Conservation (phyloP, 345 rosid species). For the Dovyalis caffra region DNA sequence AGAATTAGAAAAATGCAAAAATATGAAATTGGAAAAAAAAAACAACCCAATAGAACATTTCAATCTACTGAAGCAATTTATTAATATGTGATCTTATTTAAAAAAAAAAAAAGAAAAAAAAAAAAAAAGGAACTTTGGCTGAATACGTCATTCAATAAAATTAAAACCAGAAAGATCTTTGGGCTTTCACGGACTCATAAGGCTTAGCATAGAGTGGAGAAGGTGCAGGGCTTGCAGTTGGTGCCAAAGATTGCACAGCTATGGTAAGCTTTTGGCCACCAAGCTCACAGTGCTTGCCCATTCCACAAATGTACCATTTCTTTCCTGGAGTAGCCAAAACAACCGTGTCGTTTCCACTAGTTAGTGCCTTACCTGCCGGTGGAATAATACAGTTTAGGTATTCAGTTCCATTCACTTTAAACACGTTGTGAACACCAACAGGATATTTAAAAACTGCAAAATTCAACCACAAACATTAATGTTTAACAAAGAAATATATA, state of each 20-base stretch:
- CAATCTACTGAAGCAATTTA: too few species aligned
- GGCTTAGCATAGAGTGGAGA: not conserved
- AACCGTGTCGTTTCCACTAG: slow-evolving; percentile 15
- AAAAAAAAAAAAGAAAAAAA: too few species aligned
- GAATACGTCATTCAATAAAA: too few species aligned
- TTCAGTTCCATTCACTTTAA: slow-evolving; percentile 28
- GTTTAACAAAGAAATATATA: too few species aligned
- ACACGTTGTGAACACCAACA: slow-evolving; percentile 16
- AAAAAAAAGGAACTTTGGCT: too few species aligned
- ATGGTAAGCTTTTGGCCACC: slow-evolving; percentile 23
- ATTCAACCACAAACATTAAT: not conserved
- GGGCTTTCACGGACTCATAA: too few species aligned
- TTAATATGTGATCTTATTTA: too few species aligned
- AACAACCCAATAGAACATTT: too few species aligned
- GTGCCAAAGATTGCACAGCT: slow-evolving; percentile 4
- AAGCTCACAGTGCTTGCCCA: slow-evolving; percentile 8
- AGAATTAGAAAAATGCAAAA: too few species aligned
- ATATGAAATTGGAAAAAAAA: too few species aligned
- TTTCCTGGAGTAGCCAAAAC: slow-evolving; percentile 4
- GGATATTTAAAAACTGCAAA: slow-evolving; percentile 32
- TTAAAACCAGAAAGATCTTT: too few species aligned
- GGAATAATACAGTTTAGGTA: slow-evolving; percentile 25
- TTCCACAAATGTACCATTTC: slow-evolving; percentile 26
- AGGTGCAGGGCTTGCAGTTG: slow-evolving; percentile 10
- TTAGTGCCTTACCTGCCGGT: not conserved